A percentile compares a stretch with the other conserved stretches of the same genome.
Evolutionary conservation across 1,284 basidiomycete genomes (phyloP).

Genomic region (Pisolithus thermaeus): DNA sequence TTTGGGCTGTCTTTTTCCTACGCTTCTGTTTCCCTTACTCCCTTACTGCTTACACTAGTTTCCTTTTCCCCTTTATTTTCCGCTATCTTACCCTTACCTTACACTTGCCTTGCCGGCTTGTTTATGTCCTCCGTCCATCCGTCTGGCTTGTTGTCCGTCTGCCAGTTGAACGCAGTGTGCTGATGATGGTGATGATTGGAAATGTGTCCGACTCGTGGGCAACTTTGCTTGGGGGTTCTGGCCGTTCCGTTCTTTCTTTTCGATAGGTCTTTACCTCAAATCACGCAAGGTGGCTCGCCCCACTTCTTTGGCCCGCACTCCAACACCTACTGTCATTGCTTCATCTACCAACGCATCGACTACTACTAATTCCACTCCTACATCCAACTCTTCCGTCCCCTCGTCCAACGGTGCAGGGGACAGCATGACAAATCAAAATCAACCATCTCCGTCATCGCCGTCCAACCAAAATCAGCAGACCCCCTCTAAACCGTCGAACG

Average conservation of each 20-base stretch:
- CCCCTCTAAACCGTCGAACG: conserved; percentile 22
- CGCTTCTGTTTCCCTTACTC: conserved; percentile 22
- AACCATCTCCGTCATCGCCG: conserved; percentile 18
- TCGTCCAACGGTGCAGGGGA: conserved; percentile 22
- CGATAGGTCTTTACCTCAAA: conserved; percentile 63
- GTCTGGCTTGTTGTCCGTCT: conserved; percentile 25
- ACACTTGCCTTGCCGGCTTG: conserved; percentile 1
- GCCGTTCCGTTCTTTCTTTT: conserved; percentile 19
- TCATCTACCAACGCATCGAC: conserved; percentile 17
- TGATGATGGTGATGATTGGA: conserved; percentile 23
- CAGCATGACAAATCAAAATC: conserved; percentile 33
- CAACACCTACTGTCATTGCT: conserved; percentile 27
- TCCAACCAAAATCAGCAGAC: conserved; percentile 28
- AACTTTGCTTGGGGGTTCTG: conserved; percentile 29
- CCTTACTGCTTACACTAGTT: conserved; percentile 2
- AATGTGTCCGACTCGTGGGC: conserved; percentile 32
- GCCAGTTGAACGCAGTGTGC: conserved; percentile 30
- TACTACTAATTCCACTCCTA: background rate
- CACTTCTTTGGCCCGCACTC: conserved; percentile 39
- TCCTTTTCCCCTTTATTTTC: conserved; percentile 1
- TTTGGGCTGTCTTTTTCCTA: conserved; percentile 22
- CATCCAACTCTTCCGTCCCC: conserved; percentile 26
- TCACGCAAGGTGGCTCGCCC: conserved; percentile 56
- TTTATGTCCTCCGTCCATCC: background rate
- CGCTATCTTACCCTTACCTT: conserved; percentile 1